A percentile compares a stretch with the other conserved stretches of the same genome.
Conservation (phyloP, 2,329 filamentous ascomycete species). For the Trichoderma lentiforme region DNA sequence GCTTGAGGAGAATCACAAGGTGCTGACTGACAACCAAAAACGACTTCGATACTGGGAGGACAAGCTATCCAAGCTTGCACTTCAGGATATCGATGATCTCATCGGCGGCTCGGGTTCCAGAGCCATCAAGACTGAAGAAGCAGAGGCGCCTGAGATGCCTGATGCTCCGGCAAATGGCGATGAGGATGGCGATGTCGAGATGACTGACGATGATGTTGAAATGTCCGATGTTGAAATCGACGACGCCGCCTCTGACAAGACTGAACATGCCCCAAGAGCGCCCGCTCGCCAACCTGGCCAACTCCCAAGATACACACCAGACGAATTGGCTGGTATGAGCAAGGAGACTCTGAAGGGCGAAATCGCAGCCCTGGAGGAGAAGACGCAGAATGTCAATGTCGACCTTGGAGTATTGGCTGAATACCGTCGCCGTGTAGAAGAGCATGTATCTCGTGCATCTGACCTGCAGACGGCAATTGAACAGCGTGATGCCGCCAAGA, state of each 20-base stretch:
- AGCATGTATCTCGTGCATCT: conserved; percentile 75
- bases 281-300: conserved; percentile 45
- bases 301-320: conserved; percentile 73
- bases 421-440: conserved; percentile 81
- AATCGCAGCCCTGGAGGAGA: conserved; percentile 61
- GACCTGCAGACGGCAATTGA: conserved; percentile 77
- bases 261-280: conserved; percentile 26
- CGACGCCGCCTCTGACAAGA: conserved; percentile 24
- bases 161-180: not conserved
- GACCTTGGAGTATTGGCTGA: conserved; percentile 86
- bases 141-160: conserved; percentile 21
- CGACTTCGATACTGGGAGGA: conserved; percentile 83
- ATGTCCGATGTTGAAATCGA: conserved; percentile 30
- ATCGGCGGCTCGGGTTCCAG: conserved; percentile 38
- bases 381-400: conserved; percentile 79
- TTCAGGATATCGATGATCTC: conserved; percentile 78
- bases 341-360: conserved; percentile 60
- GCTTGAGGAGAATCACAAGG: conserved; percentile 93
- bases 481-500: conserved; percentile 82
- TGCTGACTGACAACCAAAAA: conserved; percentile 80
- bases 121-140: conserved; percentile 27
- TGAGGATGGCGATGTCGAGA: conserved; percentile 34
- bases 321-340: conserved; percentile 65
- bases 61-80: conserved; percentile 76
- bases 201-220: conserved; percentile 35